Evolutionary conservation across 2,329 filamentous ascomycete genomes (phyloP).

Genomic region (Trichoderma atroviride): DNA sequence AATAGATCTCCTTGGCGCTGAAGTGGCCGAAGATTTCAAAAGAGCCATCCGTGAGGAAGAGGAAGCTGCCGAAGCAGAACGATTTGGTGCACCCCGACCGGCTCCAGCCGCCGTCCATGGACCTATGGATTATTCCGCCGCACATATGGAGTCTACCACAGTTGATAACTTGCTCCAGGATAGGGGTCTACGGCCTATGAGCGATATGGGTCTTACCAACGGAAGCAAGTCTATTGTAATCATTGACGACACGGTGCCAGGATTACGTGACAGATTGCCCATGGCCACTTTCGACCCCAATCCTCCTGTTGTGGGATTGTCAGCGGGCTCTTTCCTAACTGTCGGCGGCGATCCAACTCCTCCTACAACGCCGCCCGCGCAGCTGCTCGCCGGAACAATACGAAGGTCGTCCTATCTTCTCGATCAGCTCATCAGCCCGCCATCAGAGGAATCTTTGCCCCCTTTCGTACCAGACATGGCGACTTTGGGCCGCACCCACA

Average conservation of each 20-base stretch:
- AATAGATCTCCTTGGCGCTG: slow-evolving; percentile 81
- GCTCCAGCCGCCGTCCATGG: slow-evolving; percentile 34
- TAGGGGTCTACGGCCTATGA: slow-evolving; percentile 47
- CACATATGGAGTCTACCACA: slow-evolving; percentile 46
- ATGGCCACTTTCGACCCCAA: slow-evolving; percentile 47
- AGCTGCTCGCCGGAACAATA: slow-evolving; percentile 47
- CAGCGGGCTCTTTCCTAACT: slow-evolving; percentile 53
- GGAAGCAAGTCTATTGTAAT: slow-evolving; percentile 93
- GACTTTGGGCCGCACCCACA: slow-evolving; percentile 40
- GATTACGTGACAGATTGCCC: slow-evolving; percentile 53
- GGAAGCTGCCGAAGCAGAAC: slow-evolving; percentile 44
- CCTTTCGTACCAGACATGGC: slow-evolving; percentile 53
- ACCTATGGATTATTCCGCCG: slow-evolving; percentile 47
- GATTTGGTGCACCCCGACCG: slow-evolving; percentile 30
- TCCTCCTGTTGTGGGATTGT: slow-evolving; percentile 55
- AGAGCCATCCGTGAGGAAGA: slow-evolving; percentile 73
- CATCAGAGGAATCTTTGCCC: slow-evolving; percentile 48
- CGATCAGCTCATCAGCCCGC: slow-evolving; percentile 48
- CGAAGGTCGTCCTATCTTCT: slow-evolving; percentile 60
- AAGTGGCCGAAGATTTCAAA: slow-evolving; percentile 77
- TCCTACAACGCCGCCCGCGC: slow-evolving; percentile 61
- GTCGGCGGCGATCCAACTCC: slow-evolving; percentile 59
- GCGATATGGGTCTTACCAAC: slow-evolving; percentile 65
- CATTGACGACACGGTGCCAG: slow-evolving; percentile 67
- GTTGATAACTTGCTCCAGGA: slow-evolving; percentile 42